phyloP scores from a whole-genome alignment of 352 stramenopile genomes.

The Globisporangium nagaii region DNA sequence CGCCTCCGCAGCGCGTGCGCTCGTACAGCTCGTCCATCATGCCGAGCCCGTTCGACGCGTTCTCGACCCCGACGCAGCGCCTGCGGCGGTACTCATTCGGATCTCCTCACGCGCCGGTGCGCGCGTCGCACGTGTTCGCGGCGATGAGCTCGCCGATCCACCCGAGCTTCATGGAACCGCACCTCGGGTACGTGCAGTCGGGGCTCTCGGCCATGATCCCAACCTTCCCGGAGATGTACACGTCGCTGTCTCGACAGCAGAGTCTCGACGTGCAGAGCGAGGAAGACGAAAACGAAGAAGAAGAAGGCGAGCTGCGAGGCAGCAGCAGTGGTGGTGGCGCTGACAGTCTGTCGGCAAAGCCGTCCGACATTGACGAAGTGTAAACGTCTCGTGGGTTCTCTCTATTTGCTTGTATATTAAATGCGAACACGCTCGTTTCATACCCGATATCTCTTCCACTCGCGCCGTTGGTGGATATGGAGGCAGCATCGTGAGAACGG shows the following conservation, averaged over 20 bases:
- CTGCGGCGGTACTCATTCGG: slow-evolving; percentile 11
- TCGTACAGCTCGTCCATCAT: slow-evolving; percentile 9
- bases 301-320: not conserved
- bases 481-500: too few species aligned
- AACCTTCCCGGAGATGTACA: slow-evolving; percentile 3
- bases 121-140: not conserved
- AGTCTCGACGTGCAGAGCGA: slow-evolving; percentile 10
- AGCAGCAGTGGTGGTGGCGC: too few species aligned
- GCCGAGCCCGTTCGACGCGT: slow-evolving; percentile 6
- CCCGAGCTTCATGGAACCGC: slow-evolving; percentile 7
- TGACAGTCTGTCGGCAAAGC: not conserved
- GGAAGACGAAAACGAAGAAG: slow-evolving; percentile 1
- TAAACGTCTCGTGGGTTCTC: not conserved
- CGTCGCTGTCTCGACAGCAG: slow-evolving; percentile 5
- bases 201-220: slow-evolving; percentile 9
- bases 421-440: not conserved
- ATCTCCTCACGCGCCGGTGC: slow-evolving; percentile 1
- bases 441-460: too few species aligned
- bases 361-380: slow-evolving; percentile 11
- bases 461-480: too few species aligned
- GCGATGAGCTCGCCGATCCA: slow-evolving; percentile 8
- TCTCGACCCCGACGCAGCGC: slow-evolving; percentile 8
- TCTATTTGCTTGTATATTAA: slow-evolving; percentile 2
- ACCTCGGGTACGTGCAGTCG: slow-evolving; percentile 10
- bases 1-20: slow-evolving; percentile 6